phyloP scores from a whole-genome alignment of 2,329 filamentous ascomycete genomes.

The Botrytis aclada region DNA sequence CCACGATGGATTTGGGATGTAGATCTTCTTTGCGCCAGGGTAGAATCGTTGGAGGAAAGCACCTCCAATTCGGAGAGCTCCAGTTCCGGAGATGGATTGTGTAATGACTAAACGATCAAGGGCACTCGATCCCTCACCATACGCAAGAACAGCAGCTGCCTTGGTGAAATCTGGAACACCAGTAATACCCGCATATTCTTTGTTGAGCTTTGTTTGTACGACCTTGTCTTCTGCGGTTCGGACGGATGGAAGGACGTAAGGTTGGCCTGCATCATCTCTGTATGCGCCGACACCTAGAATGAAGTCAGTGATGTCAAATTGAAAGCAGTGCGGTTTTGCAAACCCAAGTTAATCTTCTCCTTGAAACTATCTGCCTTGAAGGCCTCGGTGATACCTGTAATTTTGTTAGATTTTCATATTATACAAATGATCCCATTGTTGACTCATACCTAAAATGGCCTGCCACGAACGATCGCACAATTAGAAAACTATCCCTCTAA shows the following conservation, averaged over 20 bases:
- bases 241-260: conserved; percentile 94
- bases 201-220: conserved; percentile 75
- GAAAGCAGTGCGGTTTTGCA: conserved; percentile 32
- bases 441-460: conserved; percentile 71
- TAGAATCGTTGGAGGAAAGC: conserved; percentile 92
- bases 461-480: conserved; percentile 38
- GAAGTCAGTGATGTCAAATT: conserved; percentile 25
- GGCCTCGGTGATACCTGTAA: conserved; percentile 84
- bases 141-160: conserved; percentile 86
- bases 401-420: conserved; percentile 33
- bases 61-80: conserved; percentile 89
- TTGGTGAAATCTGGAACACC: conserved; percentile 93
- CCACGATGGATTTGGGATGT: conserved; percentile 95
- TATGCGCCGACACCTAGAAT: conserved; percentile 87
- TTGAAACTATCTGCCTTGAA: conserved; percentile 95
- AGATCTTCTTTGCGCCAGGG: conserved; percentile 89
- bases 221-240: conserved; percentile 85
- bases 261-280: conserved; percentile 96
- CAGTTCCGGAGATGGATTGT: conserved; percentile 97
- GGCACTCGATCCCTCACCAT: conserved; percentile 74
- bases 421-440: conserved; percentile 22
- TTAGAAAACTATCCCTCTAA: conserved; percentile 39
- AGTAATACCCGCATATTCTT: conserved; percentile 98
- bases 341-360: conserved; percentile 97
- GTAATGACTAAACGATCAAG: conserved; percentile 84